These are phyloP conservation scores for Jasminum sambac DNA, from an alignment of 257 asterid species.

Conservation along the genomic window DNA sequence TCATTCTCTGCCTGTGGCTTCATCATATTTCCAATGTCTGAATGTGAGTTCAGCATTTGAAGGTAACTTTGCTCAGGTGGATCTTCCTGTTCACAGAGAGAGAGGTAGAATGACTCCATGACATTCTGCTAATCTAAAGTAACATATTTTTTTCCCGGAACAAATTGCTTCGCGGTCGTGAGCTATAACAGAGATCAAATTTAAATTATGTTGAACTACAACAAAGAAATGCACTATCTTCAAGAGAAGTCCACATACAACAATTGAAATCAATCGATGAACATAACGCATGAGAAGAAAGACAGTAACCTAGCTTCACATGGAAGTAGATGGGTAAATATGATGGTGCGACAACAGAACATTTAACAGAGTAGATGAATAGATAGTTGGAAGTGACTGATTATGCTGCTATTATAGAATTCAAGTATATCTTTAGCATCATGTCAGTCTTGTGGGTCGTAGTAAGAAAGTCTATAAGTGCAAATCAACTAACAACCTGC, in stretches of 20 bases:
- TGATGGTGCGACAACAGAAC: neutral
- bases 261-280: neutral
- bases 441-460: neutral
- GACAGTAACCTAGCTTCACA: neutral
- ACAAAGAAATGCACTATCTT: conserved; percentile 29
- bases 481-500: conserved; percentile 42
- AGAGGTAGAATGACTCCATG: conserved; percentile 33
- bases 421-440: neutral
- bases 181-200: conserved; percentile 25
- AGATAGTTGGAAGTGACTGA: neutral
- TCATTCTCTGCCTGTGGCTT: conserved; percentile 45
- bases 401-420: neutral
- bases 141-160: conserved; percentile 38
- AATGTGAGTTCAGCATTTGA: conserved; percentile 43
- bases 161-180: conserved; percentile 34
- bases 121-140: conserved; percentile 40
- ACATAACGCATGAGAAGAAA: neutral
- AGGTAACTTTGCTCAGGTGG: conserved; percentile 38
- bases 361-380: neutral
- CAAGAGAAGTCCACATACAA: conserved; percentile 34
- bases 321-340: neutral
- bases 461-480: neutral
- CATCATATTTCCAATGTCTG: conserved; percentile 36
- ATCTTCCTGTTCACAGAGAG: conserved; percentile 47
- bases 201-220: conserved; percentile 32